phyloP scores from a whole-genome alignment of 192 early-diverging fungal genomes.

The Cladochytrium replicatum region DNA sequence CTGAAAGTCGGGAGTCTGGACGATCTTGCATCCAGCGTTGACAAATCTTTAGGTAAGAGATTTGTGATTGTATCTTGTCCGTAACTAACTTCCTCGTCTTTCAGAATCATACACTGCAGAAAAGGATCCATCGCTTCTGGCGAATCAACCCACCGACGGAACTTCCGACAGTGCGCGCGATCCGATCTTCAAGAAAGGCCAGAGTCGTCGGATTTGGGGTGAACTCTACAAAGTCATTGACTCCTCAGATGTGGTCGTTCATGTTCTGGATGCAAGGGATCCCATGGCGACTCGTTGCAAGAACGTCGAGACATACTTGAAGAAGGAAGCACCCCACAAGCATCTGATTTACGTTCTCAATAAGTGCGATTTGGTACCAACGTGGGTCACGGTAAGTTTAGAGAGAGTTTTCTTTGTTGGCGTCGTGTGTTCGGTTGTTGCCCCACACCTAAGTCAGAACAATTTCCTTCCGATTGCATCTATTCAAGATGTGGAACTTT shows the following conservation, averaged over 20 bases:
- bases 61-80: conserved; percentile 9
- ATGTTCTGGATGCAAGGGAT: conserved; percentile 97
- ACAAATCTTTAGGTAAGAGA: conserved; percentile 55
- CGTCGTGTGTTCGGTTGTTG: no score
- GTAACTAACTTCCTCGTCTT: background rate
- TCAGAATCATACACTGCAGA: conserved; percentile 19
- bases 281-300: conserved; percentile 91
- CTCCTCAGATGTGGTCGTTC: conserved; percentile 89
- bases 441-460: conserved; percentile 49
- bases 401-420: background rate
- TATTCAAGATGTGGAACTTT: background rate
- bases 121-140: conserved; percentile 65
- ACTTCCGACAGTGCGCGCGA: conserved; percentile 63
- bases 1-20: conserved; percentile 61
- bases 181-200: conserved; percentile 85
- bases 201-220: conserved; percentile 96
- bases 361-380: conserved; percentile 98
- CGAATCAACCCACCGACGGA: conserved; percentile 49
- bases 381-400: conserved; percentile 84
- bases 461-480: conserved; percentile 7
- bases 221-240: conserved; percentile 82
- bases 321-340: conserved; percentile 91
- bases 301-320: conserved; percentile 83
- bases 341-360: conserved; percentile 93
- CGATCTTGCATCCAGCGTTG: conserved; percentile 64